Conservation (phyloP, 192 early-diverging fungal species). For the Coemansia umbellata region DNA sequence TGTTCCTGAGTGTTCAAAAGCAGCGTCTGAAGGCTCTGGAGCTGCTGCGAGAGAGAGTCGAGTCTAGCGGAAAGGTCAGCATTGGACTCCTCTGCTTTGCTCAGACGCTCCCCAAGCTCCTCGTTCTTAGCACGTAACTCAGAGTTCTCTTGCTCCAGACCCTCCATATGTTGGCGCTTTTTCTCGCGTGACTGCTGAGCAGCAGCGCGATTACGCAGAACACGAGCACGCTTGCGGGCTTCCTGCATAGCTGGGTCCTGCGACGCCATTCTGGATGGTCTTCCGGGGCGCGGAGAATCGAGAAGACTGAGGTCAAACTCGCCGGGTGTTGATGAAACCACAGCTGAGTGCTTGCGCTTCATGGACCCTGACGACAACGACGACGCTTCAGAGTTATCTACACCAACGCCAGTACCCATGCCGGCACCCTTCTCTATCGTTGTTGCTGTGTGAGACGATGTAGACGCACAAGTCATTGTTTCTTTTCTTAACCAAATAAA, state of each 20-base stretch:
- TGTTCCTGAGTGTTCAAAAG: conserved; percentile 28
- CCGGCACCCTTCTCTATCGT: conserved; percentile 14
- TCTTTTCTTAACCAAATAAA: neutral
- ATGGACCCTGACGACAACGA: conserved; percentile 2
- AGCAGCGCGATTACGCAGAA: conserved; percentile 89
- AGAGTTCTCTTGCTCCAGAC: conserved; percentile 74
- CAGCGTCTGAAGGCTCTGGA: conserved; percentile 39
- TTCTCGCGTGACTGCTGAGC: conserved; percentile 84
- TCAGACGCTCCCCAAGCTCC: conserved; percentile 41
- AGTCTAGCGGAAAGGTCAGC: conserved; percentile 28
- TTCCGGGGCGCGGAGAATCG: conserved; percentile 41
- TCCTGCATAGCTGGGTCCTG: conserved; percentile 50
- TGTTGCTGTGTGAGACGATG: neutral
- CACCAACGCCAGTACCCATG: conserved; percentile 29
- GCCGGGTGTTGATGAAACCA: conserved; percentile 13
- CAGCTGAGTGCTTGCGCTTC: conserved; percentile 44
- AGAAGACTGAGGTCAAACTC: conserved; percentile 42
- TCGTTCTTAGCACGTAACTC: conserved; percentile 50
- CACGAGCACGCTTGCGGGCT: conserved; percentile 59
- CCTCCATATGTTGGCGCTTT: conserved; percentile 78
- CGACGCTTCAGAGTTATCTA: conserved; percentile 7
- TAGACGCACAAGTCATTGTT: neutral
- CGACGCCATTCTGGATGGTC: conserved; percentile 30
- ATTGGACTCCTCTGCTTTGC: conserved; percentile 35
- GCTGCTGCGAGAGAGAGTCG: conserved; percentile 37